Conservation (phyloP, 106 monocot species). For the Allium cepa region DNA sequence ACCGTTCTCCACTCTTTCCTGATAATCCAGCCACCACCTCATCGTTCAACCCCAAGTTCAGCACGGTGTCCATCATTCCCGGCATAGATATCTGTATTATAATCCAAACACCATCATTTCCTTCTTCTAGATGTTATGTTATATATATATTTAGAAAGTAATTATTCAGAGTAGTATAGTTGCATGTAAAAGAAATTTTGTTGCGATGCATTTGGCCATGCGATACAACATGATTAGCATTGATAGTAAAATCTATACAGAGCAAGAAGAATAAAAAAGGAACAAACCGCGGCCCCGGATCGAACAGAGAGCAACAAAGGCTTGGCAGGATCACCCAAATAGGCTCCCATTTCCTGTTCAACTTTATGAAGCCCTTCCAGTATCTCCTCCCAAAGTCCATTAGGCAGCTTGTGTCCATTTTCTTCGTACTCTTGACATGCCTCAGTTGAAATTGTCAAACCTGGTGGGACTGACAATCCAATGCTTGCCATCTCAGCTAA, state of each 20-base stretch:
- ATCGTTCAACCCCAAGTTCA: constrained; percentile 91
- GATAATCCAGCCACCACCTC: constrained; percentile 81
- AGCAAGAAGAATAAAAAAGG: neutral
- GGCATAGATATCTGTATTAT: constrained; percentile 80
- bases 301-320: constrained; percentile 89
- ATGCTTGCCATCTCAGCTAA: constrained; percentile 97
- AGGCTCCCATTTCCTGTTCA: constrained; percentile 58
- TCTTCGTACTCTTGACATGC: constrained; percentile 77
- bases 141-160: too few species aligned
- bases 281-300: constrained; percentile 72
- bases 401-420: constrained; percentile 41
- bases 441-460: constrained; percentile 86
- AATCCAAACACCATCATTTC: too few species aligned
- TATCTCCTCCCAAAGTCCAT: constrained; percentile 86
- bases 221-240: too few species aligned
- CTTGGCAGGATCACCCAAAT: constrained; percentile 52
- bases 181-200: too few species aligned
- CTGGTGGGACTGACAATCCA: constrained; percentile 90
- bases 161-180: too few species aligned
- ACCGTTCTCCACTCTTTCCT: constrained; percentile 70
- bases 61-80: constrained; percentile 97
- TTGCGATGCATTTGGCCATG: too few species aligned
- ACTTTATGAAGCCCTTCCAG: constrained; percentile 57
- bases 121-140: too few species aligned
- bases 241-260: too few species aligned